Evolutionary conservation across 2,329 filamentous ascomycete genomes (phyloP).

Genomic region (Mycosphaerelloides madeirae): DNA sequence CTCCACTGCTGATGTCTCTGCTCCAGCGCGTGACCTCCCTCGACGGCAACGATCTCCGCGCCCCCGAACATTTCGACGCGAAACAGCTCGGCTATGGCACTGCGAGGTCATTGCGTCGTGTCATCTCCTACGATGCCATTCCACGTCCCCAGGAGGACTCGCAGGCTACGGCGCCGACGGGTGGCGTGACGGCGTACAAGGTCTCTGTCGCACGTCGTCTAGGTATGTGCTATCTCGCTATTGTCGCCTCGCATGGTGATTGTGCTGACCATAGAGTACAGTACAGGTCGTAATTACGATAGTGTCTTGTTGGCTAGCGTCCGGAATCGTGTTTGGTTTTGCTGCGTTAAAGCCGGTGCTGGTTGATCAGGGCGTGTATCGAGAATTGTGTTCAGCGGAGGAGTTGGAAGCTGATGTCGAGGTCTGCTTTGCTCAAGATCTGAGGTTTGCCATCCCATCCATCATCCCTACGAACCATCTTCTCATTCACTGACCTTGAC

Average conservation of each 20-base stretch:
- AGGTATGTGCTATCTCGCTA: slow-evolving; percentile 20
- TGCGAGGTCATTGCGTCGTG: slow-evolving; percentile 32
- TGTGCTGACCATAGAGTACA: slow-evolving; percentile 32
- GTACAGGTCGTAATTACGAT: slow-evolving; percentile 66
- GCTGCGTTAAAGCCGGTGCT: slow-evolving; percentile 78
- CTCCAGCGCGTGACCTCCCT: slow-evolving; percentile 49
- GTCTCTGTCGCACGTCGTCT: slow-evolving; percentile 37
- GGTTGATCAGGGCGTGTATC: slow-evolving; percentile 67
- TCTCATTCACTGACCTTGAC: slow-evolving; percentile 10
- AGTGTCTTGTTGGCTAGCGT: slow-evolving; percentile 69
- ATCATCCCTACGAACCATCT: neutral
- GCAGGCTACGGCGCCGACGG: slow-evolving; percentile 35
- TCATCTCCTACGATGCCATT: slow-evolving; percentile 48
- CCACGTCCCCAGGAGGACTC: slow-evolving; percentile 35
- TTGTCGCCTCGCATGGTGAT: neutral
- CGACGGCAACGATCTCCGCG: slow-evolving; percentile 47
- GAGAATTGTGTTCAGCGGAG: slow-evolving; percentile 55
- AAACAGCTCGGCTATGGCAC: slow-evolving; percentile 21
- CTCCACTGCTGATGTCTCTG: slow-evolving; percentile 45
- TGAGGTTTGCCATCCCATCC: slow-evolving; percentile 32
- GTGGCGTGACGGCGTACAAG: slow-evolving; percentile 47
- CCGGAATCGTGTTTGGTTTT: slow-evolving; percentile 78
- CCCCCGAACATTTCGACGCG: slow-evolving; percentile 14
- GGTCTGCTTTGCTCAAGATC: slow-evolving; percentile 55
- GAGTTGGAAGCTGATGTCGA: slow-evolving; percentile 46